phyloP scores from a whole-genome alignment of 768 basidiomycete species.

The Astraeus odoratus region DNA sequence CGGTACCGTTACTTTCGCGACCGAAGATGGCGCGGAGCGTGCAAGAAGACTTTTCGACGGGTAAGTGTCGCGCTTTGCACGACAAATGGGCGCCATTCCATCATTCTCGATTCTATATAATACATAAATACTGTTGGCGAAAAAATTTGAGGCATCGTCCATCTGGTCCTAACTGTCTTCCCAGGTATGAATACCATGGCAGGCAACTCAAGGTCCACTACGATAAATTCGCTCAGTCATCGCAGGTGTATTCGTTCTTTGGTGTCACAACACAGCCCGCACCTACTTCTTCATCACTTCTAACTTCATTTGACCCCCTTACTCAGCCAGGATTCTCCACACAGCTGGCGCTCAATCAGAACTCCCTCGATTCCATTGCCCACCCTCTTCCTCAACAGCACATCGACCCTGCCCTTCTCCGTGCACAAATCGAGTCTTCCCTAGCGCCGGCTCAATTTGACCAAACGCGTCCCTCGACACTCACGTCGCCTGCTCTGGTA shows the following conservation, averaged over 20 bases:
- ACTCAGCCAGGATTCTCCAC: slow-evolving; percentile 12
- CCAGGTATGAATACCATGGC: slow-evolving; percentile 83
- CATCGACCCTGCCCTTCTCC: slow-evolving; percentile 10
- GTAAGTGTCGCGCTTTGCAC: slow-evolving; percentile 38
- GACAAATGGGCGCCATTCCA: neutral
- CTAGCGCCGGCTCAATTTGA: slow-evolving; percentile 22
- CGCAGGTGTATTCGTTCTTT: slow-evolving; percentile 19
- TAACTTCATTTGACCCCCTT: slow-evolving; percentile 18
- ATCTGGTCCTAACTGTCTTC: slow-evolving; percentile 1
- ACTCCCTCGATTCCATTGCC: slow-evolving; percentile 12
- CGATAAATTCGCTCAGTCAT: slow-evolving; percentile 65
- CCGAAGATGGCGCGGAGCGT: slow-evolving; percentile 74
- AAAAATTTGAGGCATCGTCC: slow-evolving; percentile 5
- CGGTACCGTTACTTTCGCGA: slow-evolving; percentile 85
- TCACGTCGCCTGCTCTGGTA: slow-evolving; percentile 19
- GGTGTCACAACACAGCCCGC: slow-evolving; percentile 16
- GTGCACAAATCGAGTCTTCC: slow-evolving; percentile 1
- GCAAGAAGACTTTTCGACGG: slow-evolving; percentile 89
- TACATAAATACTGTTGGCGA: neutral
- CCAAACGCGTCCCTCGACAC: slow-evolving; percentile 17
- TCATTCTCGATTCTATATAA: neutral
- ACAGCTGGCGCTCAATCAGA: slow-evolving; percentile 17
- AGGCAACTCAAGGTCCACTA: slow-evolving; percentile 84
- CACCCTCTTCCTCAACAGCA: slow-evolving; percentile 21
- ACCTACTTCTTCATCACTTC: slow-evolving; percentile 7